Base-by-base conservation (phyloP, 2,329 filamentous ascomycete genomes). In the Didymella keratinophila region DNA sequence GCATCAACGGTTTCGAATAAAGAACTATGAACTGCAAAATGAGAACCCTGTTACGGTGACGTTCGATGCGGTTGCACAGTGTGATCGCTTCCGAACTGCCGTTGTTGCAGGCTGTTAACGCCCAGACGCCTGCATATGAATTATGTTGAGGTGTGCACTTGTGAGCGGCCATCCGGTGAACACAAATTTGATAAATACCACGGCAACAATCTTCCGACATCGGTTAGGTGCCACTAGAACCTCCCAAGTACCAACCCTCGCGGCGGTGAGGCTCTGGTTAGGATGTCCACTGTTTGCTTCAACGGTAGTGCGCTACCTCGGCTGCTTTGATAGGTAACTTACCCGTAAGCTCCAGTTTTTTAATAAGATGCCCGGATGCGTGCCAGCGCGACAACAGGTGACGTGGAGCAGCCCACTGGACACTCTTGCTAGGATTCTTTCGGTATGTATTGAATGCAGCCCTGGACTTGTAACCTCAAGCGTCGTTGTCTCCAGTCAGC, bases 231-330 rank as follows among this genome's bases (percentile, higher is more conserved):
- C 45, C n/a, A 52, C 43, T 25, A 18, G 21, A 20, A 32, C 21
- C 39, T n/a, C 41, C 41, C 41, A 27, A 12, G 41, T 50, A 27
- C 21, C 16, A 25, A 28, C 32, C 49, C 50, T 49, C 50, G 50
- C 56, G 51, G 56, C 56, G 56, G 56, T 58, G 56, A 58, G 56
- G 56, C 56, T 58, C 56, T 58, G 39, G 50, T 58, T 39, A 46
- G 39, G 56, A 58, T 54, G 45, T 23, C 50, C 56, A 58, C 50
- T 54, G 50, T 51, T 54, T 50, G 45, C 39, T 39, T 58, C 56
- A 51, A 58, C 56, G 56, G 56, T 54, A 54, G 56, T 39, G 53
- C 32, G 56, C 32, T 50, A 25, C 45, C 50, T 54, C 45, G 56
- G 56, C 56, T 34, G 46, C 56, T 54, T 32, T 54, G 56, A 58